Evolutionary conservation across 305 asterid genomes (phyloP), one percentile per base, ranked within the genome.

Genomic region (Fraxinus velutina): DNA sequence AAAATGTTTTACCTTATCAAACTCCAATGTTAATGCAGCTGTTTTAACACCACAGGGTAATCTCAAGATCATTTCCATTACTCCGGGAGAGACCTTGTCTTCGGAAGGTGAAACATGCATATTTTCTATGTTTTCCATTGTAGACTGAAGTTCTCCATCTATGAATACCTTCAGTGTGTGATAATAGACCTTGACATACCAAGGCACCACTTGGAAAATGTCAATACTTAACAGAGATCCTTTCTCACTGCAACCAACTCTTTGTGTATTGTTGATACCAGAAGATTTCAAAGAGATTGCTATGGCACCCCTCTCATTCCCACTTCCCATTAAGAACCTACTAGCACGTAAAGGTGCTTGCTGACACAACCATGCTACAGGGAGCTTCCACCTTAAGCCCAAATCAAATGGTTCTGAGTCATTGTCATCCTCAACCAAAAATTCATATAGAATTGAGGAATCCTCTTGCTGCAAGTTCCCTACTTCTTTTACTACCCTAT

Each of bases 131-230:
- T 81, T 87, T 77, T 90, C 87, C 79, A 37, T 76, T 15, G 89
- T 83, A 75, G 94, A 78, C 85, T 90, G 94, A 77, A 82, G 87
- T 76, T 86, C 88, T 81, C 93, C 99, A 84, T 94, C 97, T 64
- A 94, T 62, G 83, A 85, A 92, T 71, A 96, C 81, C 86, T 85
- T 85, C 83, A 94, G 84, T 0, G 98, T 90, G 76, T 96, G 98
- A 81, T 94, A 93, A 82, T 96, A 96, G 82, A 93, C 98, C 89
- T 96, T 96, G 60, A 96, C 97, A 86, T 96, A 96, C 99, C 98
- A 96, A 82, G 98, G 99, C 77, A 96, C 99, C 84, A 94, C 92
- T 86, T 96, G 99, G 88, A 94, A 96, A 79, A 96, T 76, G 79
- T 91, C 91, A 84, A 93, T 92, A 83, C 93, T 87, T 81, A 90